Percentiles rank a stretch among this genome's conserved stretches.
phyloP scores from a whole-genome alignment of 345 rosid species.

The Brassica juncea region DNA sequence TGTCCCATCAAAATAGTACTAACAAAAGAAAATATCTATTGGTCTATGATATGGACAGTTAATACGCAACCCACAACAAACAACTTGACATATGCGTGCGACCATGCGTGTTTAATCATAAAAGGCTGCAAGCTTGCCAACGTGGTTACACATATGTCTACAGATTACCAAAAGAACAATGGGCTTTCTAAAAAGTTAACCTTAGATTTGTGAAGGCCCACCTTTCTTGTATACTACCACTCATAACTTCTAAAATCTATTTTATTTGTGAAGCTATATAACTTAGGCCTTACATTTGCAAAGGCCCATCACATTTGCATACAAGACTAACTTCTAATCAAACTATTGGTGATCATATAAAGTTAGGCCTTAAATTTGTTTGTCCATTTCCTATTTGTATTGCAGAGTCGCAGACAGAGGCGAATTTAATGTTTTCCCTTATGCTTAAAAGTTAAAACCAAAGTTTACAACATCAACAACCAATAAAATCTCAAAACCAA shows the following conservation, averaged over 20 bases:
- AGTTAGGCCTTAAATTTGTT: background rate
- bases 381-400: background rate
- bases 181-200: background rate
- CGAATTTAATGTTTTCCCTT: background rate
- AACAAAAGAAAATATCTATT: background rate
- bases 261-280: background rate
- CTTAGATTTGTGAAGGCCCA: background rate
- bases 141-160: background rate
- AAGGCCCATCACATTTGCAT: background rate
- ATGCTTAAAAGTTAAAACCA: background rate
- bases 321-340: background rate
- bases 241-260: background rate
- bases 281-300: background rate
- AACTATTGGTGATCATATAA: background rate
- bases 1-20: slow-evolving; percentile 9
- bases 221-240: background rate
- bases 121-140: slow-evolving; percentile 9
- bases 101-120: background rate
- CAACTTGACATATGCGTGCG: background rate
- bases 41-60: slow-evolving; percentile 16
- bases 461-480: background rate
- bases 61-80: background rate
- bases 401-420: background rate
- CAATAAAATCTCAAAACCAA: background rate
- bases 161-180: background rate